Evolutionary conservation across 805 yeast genomes (phyloP), one percentile per base, ranked within the genome.

Genomic region (Candida maltosa): DNA sequence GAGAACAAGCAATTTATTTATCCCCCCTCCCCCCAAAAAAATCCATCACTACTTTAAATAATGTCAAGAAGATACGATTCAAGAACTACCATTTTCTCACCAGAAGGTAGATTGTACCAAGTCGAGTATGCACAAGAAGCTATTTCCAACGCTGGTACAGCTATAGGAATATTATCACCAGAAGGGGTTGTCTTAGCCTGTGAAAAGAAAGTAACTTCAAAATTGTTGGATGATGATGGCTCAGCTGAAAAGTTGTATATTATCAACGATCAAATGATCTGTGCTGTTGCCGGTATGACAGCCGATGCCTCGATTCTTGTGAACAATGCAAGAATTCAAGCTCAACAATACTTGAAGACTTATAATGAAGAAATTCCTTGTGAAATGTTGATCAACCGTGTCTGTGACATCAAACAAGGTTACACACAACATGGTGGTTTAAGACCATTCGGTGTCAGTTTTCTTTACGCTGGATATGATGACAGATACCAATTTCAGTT

Each of bases 341-440:
- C 96, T 4, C 98, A 93, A 63, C 73, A 73, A 47, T 84, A 93
- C 60, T 70, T 93, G 48, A 81, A 86, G 59, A 77, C 85, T 12
- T 93, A 88, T 62, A 85, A 85, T 56, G 96, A 88, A 62, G 88
- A 88, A 44, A 85, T 91, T 33, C 97, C 97, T n/a, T 84, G 91
- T 39, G 97, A 88, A 60, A 73, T 81, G 37, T 76, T 93, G 45
- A 96, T 93, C 45, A 86, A 87, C 56, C 74, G 83, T 45, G 72
- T 93, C 44, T 88, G 97, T 66, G 95, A 93, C 62, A 76, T 87
- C 44, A 93, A 93, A 62, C 99, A 93, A 60, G 96, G 97, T 8
- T 93, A 93, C 62, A 93, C 99, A 6, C 99, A 93, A 62, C 95
- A 86, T 56, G 99, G 99, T 56, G 98, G 98, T 24, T 75, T 93